Conservation (phyloP, 2,329 filamentous ascomycete genomes). For the Whalleya microplaca region DNA sequence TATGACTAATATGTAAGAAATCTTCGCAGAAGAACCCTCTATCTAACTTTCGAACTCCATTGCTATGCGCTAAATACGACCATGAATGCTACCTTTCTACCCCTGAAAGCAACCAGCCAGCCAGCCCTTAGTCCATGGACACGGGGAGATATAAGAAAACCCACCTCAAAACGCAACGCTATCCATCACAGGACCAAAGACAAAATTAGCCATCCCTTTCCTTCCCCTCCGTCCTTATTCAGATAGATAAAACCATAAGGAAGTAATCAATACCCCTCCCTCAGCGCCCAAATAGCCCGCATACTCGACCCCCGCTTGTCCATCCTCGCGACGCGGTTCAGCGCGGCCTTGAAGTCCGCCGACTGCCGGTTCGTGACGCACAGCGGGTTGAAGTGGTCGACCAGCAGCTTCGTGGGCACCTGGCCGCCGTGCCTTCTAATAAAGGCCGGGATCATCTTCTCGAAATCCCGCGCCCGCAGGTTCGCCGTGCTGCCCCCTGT, state of each 20-base stretch:
- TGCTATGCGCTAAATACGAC: slow-evolving; percentile 9
- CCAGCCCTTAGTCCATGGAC: too few relatives aligned
- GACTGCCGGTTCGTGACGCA: slow-evolving; percentile 71
- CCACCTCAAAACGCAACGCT: not conserved
- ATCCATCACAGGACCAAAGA: too few relatives aligned
- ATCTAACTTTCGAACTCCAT: slow-evolving; percentile 6
- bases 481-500: slow-evolving; percentile 37
- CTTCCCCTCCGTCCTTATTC: not conserved
- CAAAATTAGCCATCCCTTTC: too few relatives aligned
- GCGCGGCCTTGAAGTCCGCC: slow-evolving; percentile 79
- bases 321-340: slow-evolving; percentile 76
- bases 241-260: too few relatives aligned
- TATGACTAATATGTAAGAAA: not conserved
- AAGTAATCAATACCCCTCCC: slow-evolving; percentile 18
- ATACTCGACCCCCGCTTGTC: slow-evolving; percentile 60
- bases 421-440: slow-evolving; percentile 77
- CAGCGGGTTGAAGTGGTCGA: slow-evolving; percentile 86
- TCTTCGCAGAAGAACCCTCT: not conserved
- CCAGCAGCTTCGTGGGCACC: slow-evolving; percentile 81
- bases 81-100: not conserved
- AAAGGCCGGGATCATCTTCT: slow-evolving; percentile 76
- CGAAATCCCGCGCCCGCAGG: slow-evolving; percentile 64
- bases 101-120: too few relatives aligned
- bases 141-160: too few relatives aligned
- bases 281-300: slow-evolving; percentile 57